phyloP scores from a whole-genome alignment of 2,329 filamentous ascomycete genomes.

The Stemphylium beticola region DNA sequence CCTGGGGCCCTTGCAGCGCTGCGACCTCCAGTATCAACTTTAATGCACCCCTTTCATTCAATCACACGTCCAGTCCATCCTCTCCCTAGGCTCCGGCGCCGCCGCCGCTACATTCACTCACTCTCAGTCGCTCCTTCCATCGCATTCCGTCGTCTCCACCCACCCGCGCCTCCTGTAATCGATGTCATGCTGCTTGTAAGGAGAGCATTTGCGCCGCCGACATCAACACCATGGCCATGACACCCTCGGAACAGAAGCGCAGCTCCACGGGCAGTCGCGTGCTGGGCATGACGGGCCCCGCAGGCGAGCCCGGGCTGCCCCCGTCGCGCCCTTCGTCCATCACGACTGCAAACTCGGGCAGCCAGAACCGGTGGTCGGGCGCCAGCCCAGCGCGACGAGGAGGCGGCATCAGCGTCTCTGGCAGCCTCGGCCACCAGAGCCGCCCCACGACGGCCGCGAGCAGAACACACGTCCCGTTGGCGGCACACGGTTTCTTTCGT shows the following conservation, averaged over 20 bases:
- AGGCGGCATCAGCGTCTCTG: slow-evolving; percentile 49
- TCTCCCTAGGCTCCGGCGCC: slow-evolving; percentile 9
- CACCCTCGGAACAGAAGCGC: slow-evolving; percentile 40
- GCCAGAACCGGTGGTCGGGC: slow-evolving; percentile 60
- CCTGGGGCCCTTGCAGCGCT: slow-evolving; percentile 23
- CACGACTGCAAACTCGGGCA: slow-evolving; percentile 46
- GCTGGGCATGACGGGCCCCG: slow-evolving; percentile 52
- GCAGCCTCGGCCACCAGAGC: slow-evolving; percentile 51
- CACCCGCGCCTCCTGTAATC: slow-evolving; percentile 12
- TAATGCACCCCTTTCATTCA: slow-evolving; percentile 26
- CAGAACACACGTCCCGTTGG: slow-evolving; percentile 86
- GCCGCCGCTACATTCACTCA: slow-evolving; percentile 29
- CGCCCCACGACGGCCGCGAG: slow-evolving; percentile 71
- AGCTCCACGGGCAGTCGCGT: slow-evolving; percentile 45
- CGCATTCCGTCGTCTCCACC: neutral
- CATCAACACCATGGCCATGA: slow-evolving; percentile 41
- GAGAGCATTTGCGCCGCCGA: slow-evolving; percentile 29
- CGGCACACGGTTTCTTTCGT: slow-evolving; percentile 89
- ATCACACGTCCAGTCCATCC: slow-evolving; percentile 7
- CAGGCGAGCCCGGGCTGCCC: slow-evolving; percentile 56
- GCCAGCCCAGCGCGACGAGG: slow-evolving; percentile 63
- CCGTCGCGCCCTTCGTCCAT: slow-evolving; percentile 55
- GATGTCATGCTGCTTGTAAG: slow-evolving; percentile 45
- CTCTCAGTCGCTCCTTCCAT: slow-evolving; percentile 20
- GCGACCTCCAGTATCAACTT: slow-evolving; percentile 17